Evolutionary conservation across 257 asterid species (phyloP).

Genomic region (Rubia yunnanensis): DNA sequence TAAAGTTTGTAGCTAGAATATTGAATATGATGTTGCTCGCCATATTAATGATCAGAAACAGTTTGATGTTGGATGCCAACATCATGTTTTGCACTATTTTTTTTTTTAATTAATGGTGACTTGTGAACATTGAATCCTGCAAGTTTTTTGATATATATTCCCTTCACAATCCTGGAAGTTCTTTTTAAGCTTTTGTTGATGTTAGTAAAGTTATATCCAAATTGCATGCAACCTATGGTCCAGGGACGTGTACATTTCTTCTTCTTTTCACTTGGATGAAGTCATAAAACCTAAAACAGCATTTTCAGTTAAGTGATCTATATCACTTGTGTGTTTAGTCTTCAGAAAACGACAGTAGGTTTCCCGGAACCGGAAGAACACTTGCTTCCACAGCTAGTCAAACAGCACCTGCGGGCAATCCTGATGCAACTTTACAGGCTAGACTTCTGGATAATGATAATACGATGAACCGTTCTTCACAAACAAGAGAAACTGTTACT

Average conservation of each 20-base stretch:
- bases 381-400: slow-evolving; percentile 33
- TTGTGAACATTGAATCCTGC: neutral
- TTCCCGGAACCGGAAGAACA: slow-evolving; percentile 82
- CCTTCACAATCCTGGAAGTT: neutral
- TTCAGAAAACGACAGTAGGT: slow-evolving; percentile 42
- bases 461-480: slow-evolving; percentile 28
- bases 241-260: neutral
- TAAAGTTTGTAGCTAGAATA: neutral
- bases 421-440: slow-evolving; percentile 62
- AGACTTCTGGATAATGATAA: slow-evolving; percentile 59
- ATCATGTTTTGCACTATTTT: neutral
- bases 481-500: slow-evolving; percentile 30
- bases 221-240: neutral
- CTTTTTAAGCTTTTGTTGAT: neutral
- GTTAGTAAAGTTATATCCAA: neutral
- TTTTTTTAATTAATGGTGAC: neutral
- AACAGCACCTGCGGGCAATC: slow-evolving; percentile 28
- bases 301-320: slow-evolving; percentile 4
- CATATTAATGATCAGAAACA: neutral
- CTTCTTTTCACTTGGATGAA: neutral
- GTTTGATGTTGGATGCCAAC: neutral
- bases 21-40: neutral
- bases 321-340: slow-evolving; percentile 31
- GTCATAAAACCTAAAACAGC: neutral
- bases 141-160: neutral